Base-by-base conservation (phyloP, 2,329 filamentous ascomycete species). In the Aspergillus nomiae region DNA sequence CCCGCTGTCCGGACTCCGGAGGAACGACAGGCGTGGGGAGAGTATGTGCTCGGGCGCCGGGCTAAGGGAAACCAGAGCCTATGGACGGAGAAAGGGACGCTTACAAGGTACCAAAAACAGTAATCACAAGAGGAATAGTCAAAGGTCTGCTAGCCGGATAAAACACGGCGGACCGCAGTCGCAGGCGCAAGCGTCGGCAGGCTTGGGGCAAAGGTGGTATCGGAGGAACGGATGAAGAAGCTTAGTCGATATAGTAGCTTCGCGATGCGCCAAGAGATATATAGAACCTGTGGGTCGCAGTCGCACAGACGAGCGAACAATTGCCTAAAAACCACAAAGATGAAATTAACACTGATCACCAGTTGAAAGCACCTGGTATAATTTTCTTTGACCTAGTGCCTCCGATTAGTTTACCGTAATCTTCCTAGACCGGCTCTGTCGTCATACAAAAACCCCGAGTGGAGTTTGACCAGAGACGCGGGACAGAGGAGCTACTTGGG, bases 151-250 rank as follows among this genome's bases (percentile, higher is more conserved):
- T 55, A 61, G 58, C 54, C 50, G 53, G 38, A 46, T 53, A 32
- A 50, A 61, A 50, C 61, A 57, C 62, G 51, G 65, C 66, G 63
- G 69, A 63, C 61, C 65, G 34, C 43, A 54, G 36, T 46, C 34
- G 57, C 60, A 58, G 65, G 62, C 54, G 54, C 64, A 62, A 63
- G 65, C 58, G 63, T 60, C 54, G 63, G 63, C 60, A 60, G 28
- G 58, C 59, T 59, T 63, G 60, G 41, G 58, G 56, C 48, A 46
- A 55, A 63, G 62, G 63, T 63, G 55, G 61, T 64, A 65, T 71
- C 74, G 74, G 74, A 65, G 73, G 67, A 76, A 76, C 73, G 74
- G 74, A 76, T 72, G 60, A 55, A 36, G 68, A 62, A 67, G 64
- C 60, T 67, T 66, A 63, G 58, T 61, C 65, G 61, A 50, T 58